Percentiles rank a stretch among this genome's conserved stretches.
Evolutionary conservation across 2,329 filamentous ascomycete genomes (phyloP).

Genomic region (Microdochium nivale): DNA sequence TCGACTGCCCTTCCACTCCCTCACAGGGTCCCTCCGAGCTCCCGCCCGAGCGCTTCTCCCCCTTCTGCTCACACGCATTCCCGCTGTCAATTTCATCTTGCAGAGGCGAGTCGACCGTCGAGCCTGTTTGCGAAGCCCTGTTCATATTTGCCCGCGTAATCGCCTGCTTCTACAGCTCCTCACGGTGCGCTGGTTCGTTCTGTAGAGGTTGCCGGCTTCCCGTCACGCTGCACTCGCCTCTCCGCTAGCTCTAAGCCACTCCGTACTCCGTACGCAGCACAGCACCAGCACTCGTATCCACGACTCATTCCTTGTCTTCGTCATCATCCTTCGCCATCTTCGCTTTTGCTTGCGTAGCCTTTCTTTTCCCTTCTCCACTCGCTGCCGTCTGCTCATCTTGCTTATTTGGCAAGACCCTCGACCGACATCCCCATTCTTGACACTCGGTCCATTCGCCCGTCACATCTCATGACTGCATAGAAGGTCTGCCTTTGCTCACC

Average conservation of each 20-base stretch:
- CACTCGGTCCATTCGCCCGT: too few relatives aligned
- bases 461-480: not conserved
- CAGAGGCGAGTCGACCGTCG: too few relatives aligned
- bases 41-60: too few relatives aligned
- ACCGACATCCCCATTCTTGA: too few relatives aligned
- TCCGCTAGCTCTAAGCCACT: not conserved
- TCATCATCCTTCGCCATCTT: not conserved
- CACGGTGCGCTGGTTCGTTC: not conserved
- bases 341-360: not conserved
- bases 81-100: too few relatives aligned
- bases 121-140: not conserved
- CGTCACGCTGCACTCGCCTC: not conserved
- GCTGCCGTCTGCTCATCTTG: not conserved
- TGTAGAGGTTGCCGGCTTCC: not conserved
- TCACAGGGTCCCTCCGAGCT: too few relatives aligned
- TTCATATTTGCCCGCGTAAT: not conserved
- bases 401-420: not conserved
- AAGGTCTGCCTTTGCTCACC: constrained; percentile 11
- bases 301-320: not conserved
- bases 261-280: too few relatives aligned
- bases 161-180: not conserved
- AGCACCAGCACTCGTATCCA: not conserved
- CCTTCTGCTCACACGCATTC: too few relatives aligned
- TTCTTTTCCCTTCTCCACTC: not conserved
- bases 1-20: too few relatives aligned